These are phyloP conservation scores for Pelagophyceae sp. DNA, from an alignment of 352 stramenopile species.

Conservation along the genomic window DNA sequence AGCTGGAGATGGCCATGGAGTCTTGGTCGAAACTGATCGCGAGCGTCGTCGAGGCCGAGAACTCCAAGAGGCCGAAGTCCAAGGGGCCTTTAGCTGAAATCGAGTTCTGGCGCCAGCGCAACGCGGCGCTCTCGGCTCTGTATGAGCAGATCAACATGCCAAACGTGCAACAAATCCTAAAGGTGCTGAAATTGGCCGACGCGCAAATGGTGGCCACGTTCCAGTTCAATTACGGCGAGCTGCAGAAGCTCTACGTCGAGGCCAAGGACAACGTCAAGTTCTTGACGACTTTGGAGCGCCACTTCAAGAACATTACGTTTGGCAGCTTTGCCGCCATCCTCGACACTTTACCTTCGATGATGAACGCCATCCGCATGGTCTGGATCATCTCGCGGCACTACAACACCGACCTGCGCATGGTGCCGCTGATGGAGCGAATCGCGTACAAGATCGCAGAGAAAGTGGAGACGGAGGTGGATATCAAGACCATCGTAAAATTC, in stretches of 20 bases:
- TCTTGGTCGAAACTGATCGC: slow-evolving; percentile 81
- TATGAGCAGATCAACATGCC: slow-evolving; percentile 91
- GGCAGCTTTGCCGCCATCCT: slow-evolving; percentile 78
- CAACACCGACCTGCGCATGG: slow-evolving; percentile 86
- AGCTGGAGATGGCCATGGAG: slow-evolving; percentile 76
- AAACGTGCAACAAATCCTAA: slow-evolving; percentile 86
- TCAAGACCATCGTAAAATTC: slow-evolving; percentile 70
- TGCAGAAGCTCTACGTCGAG: slow-evolving; percentile 86
- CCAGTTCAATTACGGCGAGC: slow-evolving; percentile 82
- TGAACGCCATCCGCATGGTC: slow-evolving; percentile 91
- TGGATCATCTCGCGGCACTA: slow-evolving; percentile 94
- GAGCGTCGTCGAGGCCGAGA: slow-evolving; percentile 75
- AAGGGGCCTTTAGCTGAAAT: slow-evolving; percentile 81
- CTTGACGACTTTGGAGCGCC: slow-evolving; percentile 82
- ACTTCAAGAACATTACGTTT: slow-evolving; percentile 86
- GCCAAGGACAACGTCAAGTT: slow-evolving; percentile 94
- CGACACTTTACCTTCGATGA: slow-evolving; percentile 85
- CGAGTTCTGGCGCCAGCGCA: slow-evolving; percentile 87
- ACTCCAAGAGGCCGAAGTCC: slow-evolving; percentile 64
- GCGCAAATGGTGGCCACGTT: slow-evolving; percentile 77
- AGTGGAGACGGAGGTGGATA: slow-evolving; percentile 76
- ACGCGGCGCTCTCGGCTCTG: slow-evolving; percentile 81
- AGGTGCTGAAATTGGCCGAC: slow-evolving; percentile 78
- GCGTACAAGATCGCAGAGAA: slow-evolving; percentile 83
- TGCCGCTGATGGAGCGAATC: slow-evolving; percentile 88